phyloP scores from a whole-genome alignment of 345 rosid genomes.

The Gynandropsis gynandra region DNA sequence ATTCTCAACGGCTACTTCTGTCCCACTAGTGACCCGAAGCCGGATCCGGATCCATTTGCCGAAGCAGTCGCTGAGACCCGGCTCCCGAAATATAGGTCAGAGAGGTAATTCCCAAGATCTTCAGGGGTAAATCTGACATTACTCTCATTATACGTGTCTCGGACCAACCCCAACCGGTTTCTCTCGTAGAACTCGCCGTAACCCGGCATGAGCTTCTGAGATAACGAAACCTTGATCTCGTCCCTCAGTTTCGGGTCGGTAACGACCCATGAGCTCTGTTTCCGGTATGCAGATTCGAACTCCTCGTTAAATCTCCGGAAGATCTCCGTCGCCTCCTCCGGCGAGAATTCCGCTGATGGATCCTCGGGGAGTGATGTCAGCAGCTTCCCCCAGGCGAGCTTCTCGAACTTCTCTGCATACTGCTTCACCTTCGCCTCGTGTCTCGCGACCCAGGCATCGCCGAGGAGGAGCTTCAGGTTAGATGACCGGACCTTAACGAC shows the following conservation, averaged over 20 bases:
- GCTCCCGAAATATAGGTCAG: conserved; percentile 36
- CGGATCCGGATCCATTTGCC: conserved; percentile 25
- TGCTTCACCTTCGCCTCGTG: conserved; percentile 58
- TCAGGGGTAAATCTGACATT: conserved; percentile 62
- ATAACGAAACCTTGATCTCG: conserved; percentile 47
- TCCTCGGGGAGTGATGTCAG: conserved; percentile 41
- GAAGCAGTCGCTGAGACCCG: conserved; percentile 28
- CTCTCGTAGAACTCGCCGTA: conserved; percentile 45
- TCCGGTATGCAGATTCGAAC: conserved; percentile 54
- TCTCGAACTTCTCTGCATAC: conserved; percentile 64
- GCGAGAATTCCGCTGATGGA: conserved; percentile 29
- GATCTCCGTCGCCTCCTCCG: conserved; percentile 26
- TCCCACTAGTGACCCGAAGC: conserved; percentile 14
- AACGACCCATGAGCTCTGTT: conserved; percentile 58
- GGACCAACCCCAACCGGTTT: conserved; percentile 30
- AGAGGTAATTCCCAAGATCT: conserved; percentile 54
- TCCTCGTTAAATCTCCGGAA: conserved; percentile 48
- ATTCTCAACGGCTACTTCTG: conserved; percentile 22
- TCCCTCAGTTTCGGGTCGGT: conserved; percentile 58
- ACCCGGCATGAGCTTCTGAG: conserved; percentile 33
- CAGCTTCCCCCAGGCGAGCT: conserved; percentile 68
- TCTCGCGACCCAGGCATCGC: conserved; percentile 61
- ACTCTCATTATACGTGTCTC: conserved; percentile 14
- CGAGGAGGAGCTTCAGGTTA: conserved; percentile 49
- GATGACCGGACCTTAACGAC: conserved; percentile 54